Evolutionary conservation across 139 green algal genomes (phyloP).

Genomic region (Chlamydomonas incerta): DNA sequence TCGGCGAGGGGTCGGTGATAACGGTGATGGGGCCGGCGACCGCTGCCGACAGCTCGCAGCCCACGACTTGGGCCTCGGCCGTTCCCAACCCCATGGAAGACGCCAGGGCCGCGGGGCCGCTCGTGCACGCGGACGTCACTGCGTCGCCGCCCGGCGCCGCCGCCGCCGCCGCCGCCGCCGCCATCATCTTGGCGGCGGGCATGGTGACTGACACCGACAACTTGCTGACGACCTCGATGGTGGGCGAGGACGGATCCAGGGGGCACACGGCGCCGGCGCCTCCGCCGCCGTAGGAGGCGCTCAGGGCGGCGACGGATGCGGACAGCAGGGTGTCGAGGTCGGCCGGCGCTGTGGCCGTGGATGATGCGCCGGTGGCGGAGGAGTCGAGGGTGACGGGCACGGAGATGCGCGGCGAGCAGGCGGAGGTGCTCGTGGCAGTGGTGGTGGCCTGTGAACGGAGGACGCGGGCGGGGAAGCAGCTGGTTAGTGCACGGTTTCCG

Average conservation of each 20-base stretch:
- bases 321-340: constrained; percentile 10
- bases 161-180: not conserved
- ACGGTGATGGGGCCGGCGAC: not conserved
- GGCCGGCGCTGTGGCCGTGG: not conserved
- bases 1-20: not conserved
- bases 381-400: not conserved
- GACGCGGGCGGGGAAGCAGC: too few relatives aligned
- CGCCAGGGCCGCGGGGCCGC: not conserved
- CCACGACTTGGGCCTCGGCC: not conserved
- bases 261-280: not conserved
- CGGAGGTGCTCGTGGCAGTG: too few relatives aligned
- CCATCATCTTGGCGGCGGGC: not conserved
- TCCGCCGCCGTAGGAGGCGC: not conserved
- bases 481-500: too few relatives aligned
- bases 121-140: not conserved
- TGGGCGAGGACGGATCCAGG: not conserved
- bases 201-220: not conserved
- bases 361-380: not conserved
- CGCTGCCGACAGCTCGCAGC: constrained; percentile 1
- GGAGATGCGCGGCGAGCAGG: not conserved
- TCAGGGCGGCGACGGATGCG: not conserved
- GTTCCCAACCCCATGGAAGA: not conserved
- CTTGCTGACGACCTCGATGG: not conserved
- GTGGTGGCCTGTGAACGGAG: too few relatives aligned
- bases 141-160: not conserved